Base-by-base conservation (phyloP, 2,329 filamentous ascomycete species). In the Trichoderma afroharzianum region DNA sequence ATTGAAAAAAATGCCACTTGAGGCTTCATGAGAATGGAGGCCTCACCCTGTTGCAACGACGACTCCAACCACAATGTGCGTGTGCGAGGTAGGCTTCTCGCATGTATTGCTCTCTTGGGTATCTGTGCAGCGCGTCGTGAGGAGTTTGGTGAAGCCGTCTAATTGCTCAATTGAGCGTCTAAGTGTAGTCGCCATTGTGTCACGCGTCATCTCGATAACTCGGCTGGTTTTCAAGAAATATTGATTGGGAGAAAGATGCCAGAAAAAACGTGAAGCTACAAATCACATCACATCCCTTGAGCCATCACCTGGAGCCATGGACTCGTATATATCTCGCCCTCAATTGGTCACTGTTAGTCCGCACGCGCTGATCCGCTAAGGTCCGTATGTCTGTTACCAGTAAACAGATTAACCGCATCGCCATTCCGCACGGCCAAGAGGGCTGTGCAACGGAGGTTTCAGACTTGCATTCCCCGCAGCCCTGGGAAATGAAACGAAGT, bases 391-490 rank as follows among this genome's bases (percentile, higher is more conserved):
- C 39, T 55, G 32, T 30, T 36, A 53, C n/a, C 47, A 24, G 47
- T 24, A 53, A 21, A 24, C n/a, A 53, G n/a, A 68, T 61, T 12
- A 30, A 43, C 8, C n/a, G 26, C 55, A 61, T 61, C 66, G 26
- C 55, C 66, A 68, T 69, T 69, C 39, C 66, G 66, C 55, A 61
- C 36, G 33, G 55, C 53, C 55, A 61, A 26, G 12, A 50, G 67
- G 28, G 28, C 67, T 69, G 67, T 69, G 67, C 67, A 33, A 39
- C 57, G 67, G 67, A 69, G 39, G 67, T 69, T 69, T 69, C 67
- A 62, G 55, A 69, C 36, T 47, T 28, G 66, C 53, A 69, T 61
- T 69, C 67, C 57, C 67, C 67, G 26, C 67, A 53, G 28, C 28
- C 55, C 32, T 59, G 67, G 66, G 57, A 62, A 62, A 69, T 69